Evolutionary conservation across 148 eudicot genomes (phyloP).

Genomic region (Rhododendron kiyosumense): DNA sequence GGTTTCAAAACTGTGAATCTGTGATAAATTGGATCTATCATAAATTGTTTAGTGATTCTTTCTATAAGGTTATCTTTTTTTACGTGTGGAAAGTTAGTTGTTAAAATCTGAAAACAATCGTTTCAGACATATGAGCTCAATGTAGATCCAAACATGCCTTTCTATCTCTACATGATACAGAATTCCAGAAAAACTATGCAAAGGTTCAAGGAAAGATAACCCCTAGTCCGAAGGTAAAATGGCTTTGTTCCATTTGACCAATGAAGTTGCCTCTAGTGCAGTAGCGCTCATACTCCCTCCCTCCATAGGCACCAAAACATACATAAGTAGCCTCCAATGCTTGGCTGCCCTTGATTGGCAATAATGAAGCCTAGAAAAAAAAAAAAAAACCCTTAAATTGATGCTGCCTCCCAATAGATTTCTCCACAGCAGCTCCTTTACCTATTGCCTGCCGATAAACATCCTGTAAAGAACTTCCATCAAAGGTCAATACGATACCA

Average conservation of each 20-base stretch:
- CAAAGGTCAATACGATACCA: neutral
- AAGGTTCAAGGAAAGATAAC: neutral
- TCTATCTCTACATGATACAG: neutral
- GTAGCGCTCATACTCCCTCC: neutral
- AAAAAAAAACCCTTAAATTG: neutral
- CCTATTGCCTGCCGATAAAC: neutral
- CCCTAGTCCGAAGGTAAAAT: neutral
- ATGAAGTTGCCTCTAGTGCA: neutral
- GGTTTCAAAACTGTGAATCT: neutral
- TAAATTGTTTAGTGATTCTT: neutral
- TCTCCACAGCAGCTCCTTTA: neutral
- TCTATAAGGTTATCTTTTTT: neutral
- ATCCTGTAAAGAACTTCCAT: neutral
- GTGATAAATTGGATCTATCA: neutral
- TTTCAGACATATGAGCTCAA: neutral
- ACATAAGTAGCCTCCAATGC: neutral
- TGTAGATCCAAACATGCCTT: neutral
- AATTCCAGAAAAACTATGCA: neutral
- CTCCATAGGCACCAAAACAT: neutral
- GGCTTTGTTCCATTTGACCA: neutral
- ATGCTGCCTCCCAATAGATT: neutral
- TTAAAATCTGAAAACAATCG: neutral
- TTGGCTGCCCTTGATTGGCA: neutral
- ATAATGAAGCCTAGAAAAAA: neutral
- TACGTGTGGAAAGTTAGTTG: neutral